Evolutionary conservation across 2,329 filamentous ascomycete genomes (phyloP).

Genomic region (Pseudocercospora musae): DNA sequence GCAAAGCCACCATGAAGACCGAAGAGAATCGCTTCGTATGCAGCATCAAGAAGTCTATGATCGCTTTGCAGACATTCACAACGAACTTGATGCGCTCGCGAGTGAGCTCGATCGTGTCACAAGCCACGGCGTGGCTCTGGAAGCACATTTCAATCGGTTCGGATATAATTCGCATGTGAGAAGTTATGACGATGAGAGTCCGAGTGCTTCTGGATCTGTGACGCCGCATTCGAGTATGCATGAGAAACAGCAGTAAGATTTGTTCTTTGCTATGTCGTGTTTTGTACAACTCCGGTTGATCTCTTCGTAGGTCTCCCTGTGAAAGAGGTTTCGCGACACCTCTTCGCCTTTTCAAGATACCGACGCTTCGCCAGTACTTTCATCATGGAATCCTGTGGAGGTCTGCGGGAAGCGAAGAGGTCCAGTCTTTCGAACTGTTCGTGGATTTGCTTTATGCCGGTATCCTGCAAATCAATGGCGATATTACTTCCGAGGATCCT

Average conservation of each 20-base stretch:
- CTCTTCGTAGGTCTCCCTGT: not conserved
- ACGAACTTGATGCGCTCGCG: constrained; percentile 53
- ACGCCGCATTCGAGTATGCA: constrained; percentile 20
- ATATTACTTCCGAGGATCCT: constrained; percentile 56
- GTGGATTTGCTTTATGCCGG: constrained; percentile 63
- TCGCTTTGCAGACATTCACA: constrained; percentile 56
- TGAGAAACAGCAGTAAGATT: constrained; percentile 4
- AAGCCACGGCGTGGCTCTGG: constrained; percentile 53
- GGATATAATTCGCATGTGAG: constrained; percentile 59
- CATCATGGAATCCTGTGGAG: constrained; percentile 64
- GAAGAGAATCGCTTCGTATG: constrained; percentile 47
- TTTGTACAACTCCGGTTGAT: no score
- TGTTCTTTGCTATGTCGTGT: no score
- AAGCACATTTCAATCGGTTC: constrained; percentile 62
- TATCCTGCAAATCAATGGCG: constrained; percentile 63
- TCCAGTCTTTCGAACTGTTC: constrained; percentile 63
- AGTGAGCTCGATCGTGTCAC: constrained; percentile 54
- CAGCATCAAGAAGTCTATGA: constrained; percentile 52
- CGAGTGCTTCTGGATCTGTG: constrained; percentile 18
- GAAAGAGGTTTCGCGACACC: constrained; percentile 31
- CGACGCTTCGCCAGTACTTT: constrained; percentile 63
- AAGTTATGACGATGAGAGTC: constrained; percentile 31
- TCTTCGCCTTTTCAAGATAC: constrained; percentile 58
- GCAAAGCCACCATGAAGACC: constrained; percentile 53
- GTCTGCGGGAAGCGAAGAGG: constrained; percentile 56